Evolutionary conservation across 768 basidiomycete genomes (phyloP), one percentile per base, ranked within the genome.

Genomic region (Russula lepida): DNA sequence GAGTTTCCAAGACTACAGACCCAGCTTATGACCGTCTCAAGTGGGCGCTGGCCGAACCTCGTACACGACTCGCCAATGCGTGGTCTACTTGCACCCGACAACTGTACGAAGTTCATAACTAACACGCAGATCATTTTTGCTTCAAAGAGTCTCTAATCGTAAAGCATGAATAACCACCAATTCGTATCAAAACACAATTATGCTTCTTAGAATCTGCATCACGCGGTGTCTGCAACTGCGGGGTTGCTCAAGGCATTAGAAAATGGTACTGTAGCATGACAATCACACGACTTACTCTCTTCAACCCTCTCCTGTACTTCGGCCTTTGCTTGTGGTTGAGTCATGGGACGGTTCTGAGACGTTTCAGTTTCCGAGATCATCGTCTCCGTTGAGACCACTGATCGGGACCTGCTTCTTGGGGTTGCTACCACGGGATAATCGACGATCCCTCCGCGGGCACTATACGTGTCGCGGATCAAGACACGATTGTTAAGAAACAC

Each of bases 401-500:
- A 44, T 15, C 47, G 48, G 21, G 27, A 3, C 2, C 13, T 19
- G 5, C 39, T 23, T n/a, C 23, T 12, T 15, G 53, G 53, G 46
- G 5, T 25, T 1, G 28, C 12, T 21, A 17, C 30, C 6, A 5
- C 59, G 1, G 27, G 37, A 3, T 28, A 30, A 30, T 49, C 19
- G 2, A 30, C 6, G 17, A 49, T 7, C 6, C 53, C 37, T 47
- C 35, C 5, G 13, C 4, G 25, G 27, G 30, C 17, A 8, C 19
- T 30, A 6, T 23, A 25, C n/a, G 30, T 5, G 6, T 53, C 58
- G 5, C 61, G 56, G 17, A 62, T 35, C 6, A 56, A 35, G 21
- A 62, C 28, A 28, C 61, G 61, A 46, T 62, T 62, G 52, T 69
- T 69, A 56, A 70, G 64, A 3, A 66, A 48, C 39, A 69, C 66